These are phyloP conservation scores for Fusarium piperis DNA, from an alignment of 2,329 filamentous ascomycete species.

Conservation along the genomic window DNA sequence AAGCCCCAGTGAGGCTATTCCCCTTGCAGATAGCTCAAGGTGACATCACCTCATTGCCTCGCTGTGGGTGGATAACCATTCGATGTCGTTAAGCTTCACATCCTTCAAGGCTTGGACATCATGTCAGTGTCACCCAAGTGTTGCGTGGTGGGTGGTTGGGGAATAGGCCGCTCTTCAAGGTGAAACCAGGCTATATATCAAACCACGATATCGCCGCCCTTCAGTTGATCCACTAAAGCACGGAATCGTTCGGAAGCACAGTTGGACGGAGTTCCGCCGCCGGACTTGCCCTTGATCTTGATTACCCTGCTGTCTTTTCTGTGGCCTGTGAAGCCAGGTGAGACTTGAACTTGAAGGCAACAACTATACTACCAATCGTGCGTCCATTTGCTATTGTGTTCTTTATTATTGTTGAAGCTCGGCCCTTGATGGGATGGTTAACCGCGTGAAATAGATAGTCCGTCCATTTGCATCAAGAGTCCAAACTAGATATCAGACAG, in stretches of 20 bases:
- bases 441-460: too few species aligned
- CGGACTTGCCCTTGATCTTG: not conserved
- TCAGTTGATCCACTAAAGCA: not conserved
- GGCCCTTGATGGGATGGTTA: too few species aligned
- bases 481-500: too few species aligned
- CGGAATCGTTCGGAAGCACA: not conserved
- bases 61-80: not conserved
- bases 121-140: not conserved
- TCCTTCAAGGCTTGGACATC: not conserved
- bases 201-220: not conserved
- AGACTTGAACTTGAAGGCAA: not conserved
- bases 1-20: conserved; percentile 4
- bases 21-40: not conserved
- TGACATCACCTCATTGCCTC: conserved; percentile 15
- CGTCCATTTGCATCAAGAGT: too few species aligned
- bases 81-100: not conserved
- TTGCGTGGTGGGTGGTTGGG: not conserved
- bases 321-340: not conserved
- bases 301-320: not conserved
- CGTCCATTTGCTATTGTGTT: too few species aligned
- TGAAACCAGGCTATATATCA: not conserved
- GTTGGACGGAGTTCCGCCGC: not conserved
- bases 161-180: not conserved
- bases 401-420: too few species aligned
- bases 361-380: too few species aligned